phyloP scores from a whole-genome alignment of 352 stramenopile species.

The Phytopythium delawarense region DNA sequence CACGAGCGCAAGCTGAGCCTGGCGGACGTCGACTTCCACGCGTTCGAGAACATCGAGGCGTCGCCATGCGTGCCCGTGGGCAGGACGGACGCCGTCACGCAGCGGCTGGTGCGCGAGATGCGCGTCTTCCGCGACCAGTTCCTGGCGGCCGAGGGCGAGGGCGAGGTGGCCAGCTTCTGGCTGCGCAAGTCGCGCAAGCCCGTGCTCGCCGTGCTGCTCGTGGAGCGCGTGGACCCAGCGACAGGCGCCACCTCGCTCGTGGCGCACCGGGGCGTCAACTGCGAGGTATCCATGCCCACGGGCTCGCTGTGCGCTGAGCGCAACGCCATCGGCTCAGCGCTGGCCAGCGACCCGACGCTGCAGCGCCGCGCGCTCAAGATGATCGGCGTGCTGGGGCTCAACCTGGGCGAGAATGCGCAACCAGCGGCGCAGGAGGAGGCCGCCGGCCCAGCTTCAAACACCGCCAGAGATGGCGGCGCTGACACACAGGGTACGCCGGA shows the following conservation, averaged over 20 bases:
- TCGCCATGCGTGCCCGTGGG: constrained; percentile 83
- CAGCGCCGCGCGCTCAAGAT: constrained; percentile 91
- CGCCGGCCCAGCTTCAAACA: background rate
- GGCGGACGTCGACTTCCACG: constrained; percentile 96
- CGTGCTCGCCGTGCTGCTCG: constrained; percentile 96
- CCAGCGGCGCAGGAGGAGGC: background rate
- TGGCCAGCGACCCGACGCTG: constrained; percentile 93
- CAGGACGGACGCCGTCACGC: constrained; percentile 79
- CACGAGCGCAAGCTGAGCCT: constrained; percentile 94
- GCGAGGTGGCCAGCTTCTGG: constrained; percentile 96
- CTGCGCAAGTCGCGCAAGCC: constrained; percentile 97
- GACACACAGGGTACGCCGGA: background rate
- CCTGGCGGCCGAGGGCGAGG: constrained; percentile 51
- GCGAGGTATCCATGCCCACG: constrained; percentile 97
- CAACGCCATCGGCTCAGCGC: constrained; percentile 96
- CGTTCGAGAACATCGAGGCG: constrained; percentile 97
- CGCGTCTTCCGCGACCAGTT: constrained; percentile 81
- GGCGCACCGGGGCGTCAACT: constrained; percentile 97
- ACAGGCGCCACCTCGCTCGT: constrained; percentile 43
- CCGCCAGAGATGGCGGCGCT: background rate
- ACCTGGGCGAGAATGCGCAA: constrained; percentile 18
- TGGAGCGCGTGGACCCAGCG: constrained; percentile 76
- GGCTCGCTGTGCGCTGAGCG: constrained; percentile 95
- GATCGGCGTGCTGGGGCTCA: constrained; percentile 94
- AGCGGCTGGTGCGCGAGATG: constrained; percentile 93